These are phyloP conservation scores for Tilletiaria anomala DNA, from an alignment of 1,284 basidiomycete genomes.

Conservation along the genomic window DNA sequence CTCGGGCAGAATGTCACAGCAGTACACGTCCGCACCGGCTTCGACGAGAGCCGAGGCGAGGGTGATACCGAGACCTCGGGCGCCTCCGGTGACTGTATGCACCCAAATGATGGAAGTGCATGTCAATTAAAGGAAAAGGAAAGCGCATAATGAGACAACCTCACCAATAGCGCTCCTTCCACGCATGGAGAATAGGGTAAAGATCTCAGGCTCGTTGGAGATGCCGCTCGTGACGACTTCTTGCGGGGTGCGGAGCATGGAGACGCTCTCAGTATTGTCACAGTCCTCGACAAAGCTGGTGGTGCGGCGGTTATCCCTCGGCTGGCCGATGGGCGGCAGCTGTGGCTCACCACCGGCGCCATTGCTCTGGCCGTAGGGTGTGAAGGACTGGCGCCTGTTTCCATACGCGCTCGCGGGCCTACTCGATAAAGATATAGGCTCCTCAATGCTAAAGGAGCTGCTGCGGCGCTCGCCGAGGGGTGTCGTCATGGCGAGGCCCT, in stretches of 20 bases:
- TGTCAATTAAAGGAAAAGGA: background rate
- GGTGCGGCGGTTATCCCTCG: no score
- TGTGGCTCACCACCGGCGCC: no score
- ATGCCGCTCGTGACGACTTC: background rate
- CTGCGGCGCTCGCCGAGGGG: background rate
- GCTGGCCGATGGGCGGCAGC: no score
- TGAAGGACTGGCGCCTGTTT: no score
- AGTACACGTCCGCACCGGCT: constrained; percentile 2
- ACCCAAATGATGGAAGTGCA: background rate
- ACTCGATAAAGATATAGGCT: no score
- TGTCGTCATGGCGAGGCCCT: background rate
- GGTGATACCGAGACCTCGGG: constrained; percentile 1
- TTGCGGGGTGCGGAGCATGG: background rate
- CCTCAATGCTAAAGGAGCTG: no score
- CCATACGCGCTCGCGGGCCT: no score
- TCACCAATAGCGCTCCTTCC: background rate
- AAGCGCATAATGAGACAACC: background rate
- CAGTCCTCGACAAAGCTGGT: background rate
- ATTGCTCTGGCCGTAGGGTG: no score
- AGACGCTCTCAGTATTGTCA: background rate
- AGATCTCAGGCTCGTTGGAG: background rate
- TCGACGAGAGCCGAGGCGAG: constrained; percentile 1
- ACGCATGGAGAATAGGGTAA: background rate
- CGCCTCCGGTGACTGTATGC: constrained; percentile 2
- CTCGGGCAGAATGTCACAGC: constrained; percentile 2